These are phyloP conservation scores for Porodaedalea pini DNA, from an alignment of 1,284 basidiomycete genomes.

Conservation along the genomic window DNA sequence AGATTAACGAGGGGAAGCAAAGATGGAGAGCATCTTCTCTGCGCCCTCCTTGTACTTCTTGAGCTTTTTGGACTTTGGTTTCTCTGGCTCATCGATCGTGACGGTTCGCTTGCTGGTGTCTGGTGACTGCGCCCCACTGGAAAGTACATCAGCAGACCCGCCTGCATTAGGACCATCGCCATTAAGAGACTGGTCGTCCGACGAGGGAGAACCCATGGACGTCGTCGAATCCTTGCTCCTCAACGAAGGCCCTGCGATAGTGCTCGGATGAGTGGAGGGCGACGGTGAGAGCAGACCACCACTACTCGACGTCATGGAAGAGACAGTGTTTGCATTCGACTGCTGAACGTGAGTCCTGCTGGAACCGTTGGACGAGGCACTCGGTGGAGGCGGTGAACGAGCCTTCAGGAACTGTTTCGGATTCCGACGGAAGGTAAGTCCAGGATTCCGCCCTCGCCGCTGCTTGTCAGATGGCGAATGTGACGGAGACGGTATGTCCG, in stretches of 20 bases:
- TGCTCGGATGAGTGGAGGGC: constrained; percentile 44
- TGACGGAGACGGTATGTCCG: constrained; percentile 28
- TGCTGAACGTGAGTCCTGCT: constrained; percentile 41
- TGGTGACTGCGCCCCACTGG: constrained; percentile 8
- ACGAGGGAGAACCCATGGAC: constrained; percentile 61
- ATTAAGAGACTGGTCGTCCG: constrained; percentile 66
- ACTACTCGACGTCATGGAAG: constrained; percentile 34
- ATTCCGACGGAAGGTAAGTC: constrained; percentile 66
- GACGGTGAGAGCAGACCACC: constrained; percentile 54
- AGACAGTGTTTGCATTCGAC: constrained; percentile 44
- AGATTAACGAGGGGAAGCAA: constrained; percentile 23
- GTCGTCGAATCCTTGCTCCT: constrained; percentile 73
- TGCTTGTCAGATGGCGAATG: constrained; percentile 55
- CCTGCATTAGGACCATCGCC: constrained; percentile 35
- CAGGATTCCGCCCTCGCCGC: constrained; percentile 60
- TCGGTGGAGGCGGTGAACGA: constrained; percentile 59
- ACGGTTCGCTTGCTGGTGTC: constrained; percentile 11
- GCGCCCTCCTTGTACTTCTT: constrained; percentile 27
- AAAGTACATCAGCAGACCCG: constrained; percentile 19
- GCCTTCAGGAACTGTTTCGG: constrained; percentile 66
- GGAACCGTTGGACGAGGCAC: constrained; percentile 44
- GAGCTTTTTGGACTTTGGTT: constrained; percentile 26
- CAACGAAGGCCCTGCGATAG: constrained; percentile 57
- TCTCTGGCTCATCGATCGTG: constrained; percentile 21
- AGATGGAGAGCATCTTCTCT: constrained; percentile 30